Percentiles rank a stretch among this genome's conserved stretches.
phyloP scores from a whole-genome alignment of 176 grass and related monocot species.

The Chrysopogon serrulatus region DNA sequence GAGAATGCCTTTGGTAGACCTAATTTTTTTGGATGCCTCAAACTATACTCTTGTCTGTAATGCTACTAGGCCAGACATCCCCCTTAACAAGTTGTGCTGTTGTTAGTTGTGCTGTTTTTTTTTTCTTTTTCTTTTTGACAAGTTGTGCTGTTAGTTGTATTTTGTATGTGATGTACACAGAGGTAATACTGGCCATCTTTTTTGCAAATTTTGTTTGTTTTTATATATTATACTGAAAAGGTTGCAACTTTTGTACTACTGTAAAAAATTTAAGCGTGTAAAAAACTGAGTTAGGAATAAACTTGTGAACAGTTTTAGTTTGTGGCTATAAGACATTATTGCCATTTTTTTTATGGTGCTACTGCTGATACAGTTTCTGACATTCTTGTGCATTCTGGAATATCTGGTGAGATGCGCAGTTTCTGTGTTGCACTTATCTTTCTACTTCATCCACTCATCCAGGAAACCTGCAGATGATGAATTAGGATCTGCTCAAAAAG shows the following conservation, averaged over 20 bases:
- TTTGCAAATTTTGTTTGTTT: background rate
- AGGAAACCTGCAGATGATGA: slow-evolving; percentile 67
- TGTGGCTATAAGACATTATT: background rate
- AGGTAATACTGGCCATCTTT: background rate
- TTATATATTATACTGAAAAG: background rate
- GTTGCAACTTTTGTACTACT: background rate
- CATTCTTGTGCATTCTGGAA: slow-evolving; percentile 12
- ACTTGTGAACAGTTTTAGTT: background rate
- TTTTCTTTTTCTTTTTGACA: background rate
- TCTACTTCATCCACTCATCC: background rate
- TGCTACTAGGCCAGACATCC: background rate
- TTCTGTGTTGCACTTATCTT: background rate
- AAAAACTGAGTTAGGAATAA: background rate
- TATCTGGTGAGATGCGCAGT: background rate
- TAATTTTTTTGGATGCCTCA: slow-evolving; percentile 19
- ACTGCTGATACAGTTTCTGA: background rate
- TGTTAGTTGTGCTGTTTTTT: background rate
- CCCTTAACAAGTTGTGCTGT: background rate
- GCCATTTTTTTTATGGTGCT: background rate
- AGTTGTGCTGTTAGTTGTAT: background rate
- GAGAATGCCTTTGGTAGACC: slow-evolving; percentile 75
- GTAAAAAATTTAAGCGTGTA: background rate
- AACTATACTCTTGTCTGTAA: background rate
- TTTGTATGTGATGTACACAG: background rate
- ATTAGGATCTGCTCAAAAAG: slow-evolving; percentile 90